A percentile compares a stretch with the other conserved stretches of the same genome.
Conservation (phyloP, 2,329 filamentous ascomycete species). For the Septoria linicola region DNA sequence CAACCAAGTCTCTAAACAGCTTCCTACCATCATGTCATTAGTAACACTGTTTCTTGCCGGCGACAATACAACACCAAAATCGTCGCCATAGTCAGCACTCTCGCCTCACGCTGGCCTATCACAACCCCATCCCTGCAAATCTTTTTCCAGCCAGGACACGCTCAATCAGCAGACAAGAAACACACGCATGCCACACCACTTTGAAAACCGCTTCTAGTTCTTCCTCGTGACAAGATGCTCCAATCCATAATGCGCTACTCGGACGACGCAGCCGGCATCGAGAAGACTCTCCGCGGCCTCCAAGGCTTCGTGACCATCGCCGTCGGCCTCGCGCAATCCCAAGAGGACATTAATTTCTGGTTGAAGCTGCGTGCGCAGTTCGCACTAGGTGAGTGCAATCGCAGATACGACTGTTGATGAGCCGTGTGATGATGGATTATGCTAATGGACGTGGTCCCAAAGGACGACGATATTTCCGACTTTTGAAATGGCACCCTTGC, state of each 20-base stretch:
- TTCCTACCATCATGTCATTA: too few relatives aligned
- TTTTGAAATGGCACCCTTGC: conserved; percentile 57
- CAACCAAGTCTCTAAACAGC: too few relatives aligned
- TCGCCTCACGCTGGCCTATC: background rate
- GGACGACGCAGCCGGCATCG: conserved; percentile 54
- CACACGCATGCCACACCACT: too few relatives aligned
- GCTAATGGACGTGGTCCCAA: conserved; percentile 1
- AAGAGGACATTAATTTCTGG: conserved; percentile 39
- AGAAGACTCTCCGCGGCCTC: conserved; percentile 59
- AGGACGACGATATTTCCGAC: conserved; percentile 63
- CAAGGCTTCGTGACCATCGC: conserved; percentile 45
- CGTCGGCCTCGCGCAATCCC: conserved; percentile 39
- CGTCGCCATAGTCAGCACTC: background rate
- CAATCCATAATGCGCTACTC: conserved; percentile 18
- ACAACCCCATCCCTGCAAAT: conserved; percentile 2
- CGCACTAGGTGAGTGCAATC: conserved; percentile 45
- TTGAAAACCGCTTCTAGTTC: too few relatives aligned
- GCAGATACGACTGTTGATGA: too few relatives aligned
- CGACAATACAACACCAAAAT: too few relatives aligned
- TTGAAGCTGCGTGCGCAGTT: conserved; percentile 43
- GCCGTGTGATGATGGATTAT: too few relatives aligned
- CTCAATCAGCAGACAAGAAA: too few relatives aligned
- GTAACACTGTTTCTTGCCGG: too few relatives aligned
- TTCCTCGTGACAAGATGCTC: conserved; percentile 22
- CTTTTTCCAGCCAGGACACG: background rate